Percentiles rank a stretch among this genome's conserved stretches.
These are phyloP conservation scores for Saprolegnia parasitica DNA, from an alignment of 352 stramenopile genomes.

Conservation along the genomic window DNA sequence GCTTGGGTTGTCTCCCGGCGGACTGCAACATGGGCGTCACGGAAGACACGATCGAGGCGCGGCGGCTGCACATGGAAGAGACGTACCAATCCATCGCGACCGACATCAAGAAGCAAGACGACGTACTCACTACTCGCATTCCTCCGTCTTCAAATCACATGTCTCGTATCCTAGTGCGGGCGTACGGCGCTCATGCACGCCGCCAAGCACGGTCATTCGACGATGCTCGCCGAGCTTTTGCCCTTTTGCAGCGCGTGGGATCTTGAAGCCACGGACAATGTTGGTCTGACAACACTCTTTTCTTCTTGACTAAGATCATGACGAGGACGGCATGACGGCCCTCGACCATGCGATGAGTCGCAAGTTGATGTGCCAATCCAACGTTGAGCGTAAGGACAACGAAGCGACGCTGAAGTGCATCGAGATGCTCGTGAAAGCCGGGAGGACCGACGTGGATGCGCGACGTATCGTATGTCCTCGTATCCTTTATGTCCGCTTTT, in stretches of 20 bases:
- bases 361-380: slow-evolving; percentile 1
- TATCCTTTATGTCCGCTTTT: too few species aligned
- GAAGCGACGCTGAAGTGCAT: slow-evolving; percentile 7
- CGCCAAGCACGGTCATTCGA: neutral
- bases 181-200: slow-evolving; percentile 10
- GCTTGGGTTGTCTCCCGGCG: neutral
- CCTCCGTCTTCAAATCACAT: too few species aligned
- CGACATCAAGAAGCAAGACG: neutral
- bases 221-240: neutral
- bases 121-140: neutral
- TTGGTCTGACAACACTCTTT: too few species aligned
- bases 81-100: neutral
- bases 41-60: neutral
- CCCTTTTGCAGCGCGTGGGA: neutral
- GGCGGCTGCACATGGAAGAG: neutral
- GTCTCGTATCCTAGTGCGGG: neutral
- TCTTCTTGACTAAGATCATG: too few species aligned
- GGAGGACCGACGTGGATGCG: neutral
- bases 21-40: neutral
- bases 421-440: neutral
- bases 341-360: slow-evolving; percentile 5
- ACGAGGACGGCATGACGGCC: slow-evolving; percentile 3
- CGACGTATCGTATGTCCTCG: neutral
- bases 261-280: slow-evolving; percentile 3
- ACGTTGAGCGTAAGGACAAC: slow-evolving; percentile 3